A percentile compares a stretch with the other conserved stretches of the same genome.
These are phyloP conservation scores for Botrytis pseudocinerea DNA, from an alignment of 2,329 filamentous ascomycete species.

Conservation along the genomic window DNA sequence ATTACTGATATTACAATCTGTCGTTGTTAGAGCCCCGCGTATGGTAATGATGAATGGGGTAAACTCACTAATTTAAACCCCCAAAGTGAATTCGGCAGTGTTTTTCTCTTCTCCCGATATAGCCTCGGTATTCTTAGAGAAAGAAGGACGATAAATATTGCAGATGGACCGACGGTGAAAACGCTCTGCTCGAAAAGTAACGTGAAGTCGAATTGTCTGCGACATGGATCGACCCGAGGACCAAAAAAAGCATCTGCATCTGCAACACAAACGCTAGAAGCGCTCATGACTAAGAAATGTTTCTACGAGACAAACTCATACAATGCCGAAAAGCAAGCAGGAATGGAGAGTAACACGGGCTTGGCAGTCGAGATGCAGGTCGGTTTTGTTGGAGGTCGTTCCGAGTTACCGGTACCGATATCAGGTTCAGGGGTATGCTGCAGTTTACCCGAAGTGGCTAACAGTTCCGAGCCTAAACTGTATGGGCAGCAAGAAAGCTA, in stretches of 20 bases:
- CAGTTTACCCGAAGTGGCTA: background rate
- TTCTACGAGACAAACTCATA: background rate
- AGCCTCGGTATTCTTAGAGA: background rate
- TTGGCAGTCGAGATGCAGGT: background rate
- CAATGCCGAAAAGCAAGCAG: background rate
- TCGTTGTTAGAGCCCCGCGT: background rate
- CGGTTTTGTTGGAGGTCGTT: background rate
- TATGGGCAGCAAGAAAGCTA: background rate
- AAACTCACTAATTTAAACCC: background rate
- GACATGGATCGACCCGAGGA: constrained; percentile 1
- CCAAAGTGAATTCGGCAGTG: constrained; percentile 8
- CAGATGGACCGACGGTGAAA: constrained; percentile 30
- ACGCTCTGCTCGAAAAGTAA: constrained; percentile 34
- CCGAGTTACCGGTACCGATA: background rate
- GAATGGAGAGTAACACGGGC: background rate
- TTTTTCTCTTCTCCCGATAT: background rate
- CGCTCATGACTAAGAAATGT: background rate
- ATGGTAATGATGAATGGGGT: too few relatives aligned
- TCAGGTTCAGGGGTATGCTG: background rate
- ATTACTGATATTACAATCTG: background rate
- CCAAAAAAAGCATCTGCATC: constrained; percentile 17
- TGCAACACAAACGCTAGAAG: constrained; percentile 41
- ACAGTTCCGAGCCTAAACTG: background rate
- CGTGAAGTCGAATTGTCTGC: constrained; percentile 32
- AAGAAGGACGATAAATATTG: constrained; percentile 10